Evolutionary conservation across 2,329 filamentous ascomycete species (phyloP), one percentile per base, ranked within the genome.

Genomic region (Clarireedia monteithiana): DNA sequence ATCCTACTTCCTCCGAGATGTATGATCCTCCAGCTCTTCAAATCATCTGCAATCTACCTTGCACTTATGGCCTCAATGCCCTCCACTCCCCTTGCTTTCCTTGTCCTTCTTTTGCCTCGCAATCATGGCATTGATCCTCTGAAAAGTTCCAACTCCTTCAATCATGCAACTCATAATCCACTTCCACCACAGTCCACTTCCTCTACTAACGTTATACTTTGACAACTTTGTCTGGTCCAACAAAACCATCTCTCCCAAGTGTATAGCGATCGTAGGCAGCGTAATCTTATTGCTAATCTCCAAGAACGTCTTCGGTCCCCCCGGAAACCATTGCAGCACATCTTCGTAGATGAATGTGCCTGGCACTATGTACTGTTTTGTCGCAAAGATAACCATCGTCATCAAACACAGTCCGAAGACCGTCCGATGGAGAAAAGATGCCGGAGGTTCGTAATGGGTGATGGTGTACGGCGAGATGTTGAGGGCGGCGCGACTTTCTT

Each of bases 211-310:
- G 6, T 76, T 75, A 60, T 78, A 75, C 66, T 68, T 77, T 53
- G 64, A 65, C 58, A 83, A 67, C 57, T 76, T 70, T 49, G 71
- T 74, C 44, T 67, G 70, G 60, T 79, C 77, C 63, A 85, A 73
- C 66, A 75, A 72, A 46, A 72, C 71, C n/a, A 77, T 72, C 74
- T 96, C 92, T 3, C 70, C 57, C 0, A 76, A 23, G 70, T 96
- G 92, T 12, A 89, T 78, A 0, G 66, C 74, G 1, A 89, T 3
- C 56, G 91, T 80, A 0, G 80, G 74, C 20, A 73, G 63, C 53
- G 86, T 73, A 44, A 92, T 73, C 14, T 73, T 67, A 49, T 78
- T 78, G 59, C 86, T 82, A 1, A 88, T 70, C 68, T 75, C 78
- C 60, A 77, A 74, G 63, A 82, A 85, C 56, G 79, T 79, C 2